Conservation (phyloP, 768 basidiomycete species). For the Termitomyces sp. region DNA sequence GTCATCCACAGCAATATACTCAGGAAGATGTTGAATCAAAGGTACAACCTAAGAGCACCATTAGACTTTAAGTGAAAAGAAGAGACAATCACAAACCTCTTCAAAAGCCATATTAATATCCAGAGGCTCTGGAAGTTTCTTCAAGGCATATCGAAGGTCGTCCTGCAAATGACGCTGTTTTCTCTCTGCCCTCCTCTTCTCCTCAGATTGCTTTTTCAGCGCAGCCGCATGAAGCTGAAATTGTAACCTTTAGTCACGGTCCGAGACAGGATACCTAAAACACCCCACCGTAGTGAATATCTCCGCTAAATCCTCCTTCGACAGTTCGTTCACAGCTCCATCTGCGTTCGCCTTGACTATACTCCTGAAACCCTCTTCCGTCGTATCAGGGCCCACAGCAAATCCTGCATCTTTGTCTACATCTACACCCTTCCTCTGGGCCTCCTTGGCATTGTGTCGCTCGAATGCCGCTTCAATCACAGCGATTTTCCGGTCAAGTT, state of each 20-base stretch:
- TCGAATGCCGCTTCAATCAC: conserved; percentile 61
- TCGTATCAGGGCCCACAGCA: conserved; percentile 52
- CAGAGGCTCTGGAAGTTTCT: conserved; percentile 80
- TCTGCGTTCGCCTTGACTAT: conserved; percentile 57
- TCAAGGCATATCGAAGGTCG: conserved; percentile 92
- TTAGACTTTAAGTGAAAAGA: neutral
- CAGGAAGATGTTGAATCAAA: conserved; percentile 75
- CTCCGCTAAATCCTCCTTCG: conserved; percentile 47
- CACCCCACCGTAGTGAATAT: conserved; percentile 63
- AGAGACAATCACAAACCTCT: conserved; percentile 49
- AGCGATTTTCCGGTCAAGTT: conserved; percentile 76
- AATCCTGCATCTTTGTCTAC: conserved; percentile 31
- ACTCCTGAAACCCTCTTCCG: conserved; percentile 58
- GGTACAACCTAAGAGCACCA: conserved; percentile 53
- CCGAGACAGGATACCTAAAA: neutral
- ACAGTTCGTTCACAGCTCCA: conserved; percentile 44
- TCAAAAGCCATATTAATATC: conserved; percentile 78
- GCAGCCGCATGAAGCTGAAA: conserved; percentile 69
- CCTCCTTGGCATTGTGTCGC: conserved; percentile 37
- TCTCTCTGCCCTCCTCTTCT: conserved; percentile 82
- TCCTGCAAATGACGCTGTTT: conserved; percentile 87
- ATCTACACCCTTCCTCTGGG: conserved; percentile 25
- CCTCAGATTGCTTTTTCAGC: conserved; percentile 75
- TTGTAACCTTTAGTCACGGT: conserved; percentile 5
- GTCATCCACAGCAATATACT: conserved; percentile 85